Evolutionary conservation across 495 filamentous ascomycete genomes (phyloP).

Genomic region (Penicillium roqueforti): DNA sequence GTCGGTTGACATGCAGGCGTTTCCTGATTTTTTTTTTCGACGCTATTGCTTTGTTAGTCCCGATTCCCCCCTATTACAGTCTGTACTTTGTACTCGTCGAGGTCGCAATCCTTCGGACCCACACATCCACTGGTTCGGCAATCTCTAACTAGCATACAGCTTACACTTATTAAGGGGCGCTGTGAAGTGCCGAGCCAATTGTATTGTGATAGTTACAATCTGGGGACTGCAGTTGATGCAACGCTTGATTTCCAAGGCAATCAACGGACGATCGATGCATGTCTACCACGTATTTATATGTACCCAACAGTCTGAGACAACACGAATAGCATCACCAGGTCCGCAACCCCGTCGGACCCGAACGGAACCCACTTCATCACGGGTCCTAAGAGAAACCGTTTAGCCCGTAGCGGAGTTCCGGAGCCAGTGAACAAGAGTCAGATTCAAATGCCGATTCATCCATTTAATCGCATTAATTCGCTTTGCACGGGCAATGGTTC

Average conservation of each 20-base stretch:
- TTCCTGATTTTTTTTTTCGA: constrained; percentile 3
- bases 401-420: constrained; percentile 21
- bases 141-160: not conserved
- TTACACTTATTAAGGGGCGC: not conserved
- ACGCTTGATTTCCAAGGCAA: not conserved
- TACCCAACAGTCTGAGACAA: not conserved
- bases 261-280: not conserved
- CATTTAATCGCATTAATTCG: not conserved
- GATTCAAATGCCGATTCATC: not conserved
- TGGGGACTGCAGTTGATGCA: not conserved
- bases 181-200: not conserved
- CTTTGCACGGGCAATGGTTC: not conserved
- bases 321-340: constrained; percentile 3
- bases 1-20: constrained; percentile 2
- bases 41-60: not conserved
- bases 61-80: not conserved
- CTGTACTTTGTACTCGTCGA: too few species aligned
- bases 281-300: not conserved
- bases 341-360: constrained; percentile 19
- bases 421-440: not conserved
- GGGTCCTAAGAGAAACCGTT: constrained; percentile 15
- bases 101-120: too few species aligned
- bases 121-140: not conserved
- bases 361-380: constrained; percentile 13
- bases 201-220: not conserved